phyloP scores from a whole-genome alignment of 2,329 filamentous ascomycete genomes.

The Exophiala sideris region DNA sequence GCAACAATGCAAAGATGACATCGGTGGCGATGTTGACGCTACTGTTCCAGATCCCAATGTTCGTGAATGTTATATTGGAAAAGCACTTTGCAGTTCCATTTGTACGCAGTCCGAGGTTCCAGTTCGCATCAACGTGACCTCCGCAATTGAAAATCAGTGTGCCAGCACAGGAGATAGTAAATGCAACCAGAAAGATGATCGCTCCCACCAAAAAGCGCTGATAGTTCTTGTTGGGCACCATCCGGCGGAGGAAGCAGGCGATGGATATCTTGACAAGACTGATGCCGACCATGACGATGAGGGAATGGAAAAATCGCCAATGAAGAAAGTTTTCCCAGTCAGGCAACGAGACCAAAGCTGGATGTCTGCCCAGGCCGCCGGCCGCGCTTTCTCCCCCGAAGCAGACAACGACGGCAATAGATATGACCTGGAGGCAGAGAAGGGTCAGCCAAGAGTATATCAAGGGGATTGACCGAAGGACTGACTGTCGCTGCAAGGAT shows the following conservation, averaged over 20 bases:
- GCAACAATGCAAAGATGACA: slow-evolving; percentile 43
- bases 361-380: slow-evolving; percentile 47
- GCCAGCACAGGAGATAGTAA: slow-evolving; percentile 43
- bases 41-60: slow-evolving; percentile 48
- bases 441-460: neutral
- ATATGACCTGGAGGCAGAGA: slow-evolving; percentile 24
- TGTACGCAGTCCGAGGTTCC: slow-evolving; percentile 36
- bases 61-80: slow-evolving; percentile 38
- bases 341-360: slow-evolving; percentile 34
- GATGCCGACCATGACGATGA: slow-evolving; percentile 47
- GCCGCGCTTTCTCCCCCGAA: slow-evolving; percentile 35
- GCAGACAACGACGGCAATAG: slow-evolving; percentile 35
- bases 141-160: slow-evolving; percentile 49
- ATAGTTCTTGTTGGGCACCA: slow-evolving; percentile 40
- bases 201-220: slow-evolving; percentile 42
- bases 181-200: slow-evolving; percentile 44
- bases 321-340: slow-evolving; percentile 39
- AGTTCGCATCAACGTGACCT: slow-evolving; percentile 43
- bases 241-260: slow-evolving; percentile 44
- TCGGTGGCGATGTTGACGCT: slow-evolving; percentile 47
- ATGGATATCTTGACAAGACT: slow-evolving; percentile 49
- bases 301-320: slow-evolving; percentile 45
- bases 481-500: slow-evolving; percentile 44
- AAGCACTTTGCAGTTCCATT: slow-evolving; percentile 45
- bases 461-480: slow-evolving; percentile 28